Evolutionary conservation across 768 basidiomycete genomes (phyloP).

Genomic region (Hortiboletus campestris): DNA sequence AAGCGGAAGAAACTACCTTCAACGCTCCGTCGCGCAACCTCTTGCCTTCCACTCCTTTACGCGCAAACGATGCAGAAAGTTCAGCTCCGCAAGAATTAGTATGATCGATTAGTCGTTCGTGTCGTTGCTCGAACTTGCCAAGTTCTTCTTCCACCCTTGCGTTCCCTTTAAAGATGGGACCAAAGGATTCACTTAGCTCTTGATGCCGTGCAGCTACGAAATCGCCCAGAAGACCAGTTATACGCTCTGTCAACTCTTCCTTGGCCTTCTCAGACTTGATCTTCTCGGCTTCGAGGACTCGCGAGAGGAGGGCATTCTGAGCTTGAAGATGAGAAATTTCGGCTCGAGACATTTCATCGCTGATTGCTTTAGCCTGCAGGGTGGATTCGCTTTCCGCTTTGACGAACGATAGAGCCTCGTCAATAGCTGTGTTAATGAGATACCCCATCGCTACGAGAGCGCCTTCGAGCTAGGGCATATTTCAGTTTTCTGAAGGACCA

Average conservation of each 20-base stretch:
- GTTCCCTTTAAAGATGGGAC: conserved; percentile 54
- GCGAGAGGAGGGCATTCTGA: conserved; percentile 66
- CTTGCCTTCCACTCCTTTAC: conserved; percentile 49
- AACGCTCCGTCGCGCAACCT: conserved; percentile 54
- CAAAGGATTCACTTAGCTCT: conserved; percentile 58
- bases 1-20: conserved; percentile 46
- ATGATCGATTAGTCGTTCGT: conserved; percentile 44
- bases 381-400: conserved; percentile 52
- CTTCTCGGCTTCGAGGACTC: conserved; percentile 66
- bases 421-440: conserved; percentile 58
- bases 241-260: conserved; percentile 70
- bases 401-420: conserved; percentile 57
- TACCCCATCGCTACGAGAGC: conserved; percentile 57
- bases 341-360: conserved; percentile 43
- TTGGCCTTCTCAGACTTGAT: conserved; percentile 63
- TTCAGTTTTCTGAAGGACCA: conserved; percentile 2
- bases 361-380: conserved; percentile 47
- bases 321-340: conserved; percentile 63
- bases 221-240: conserved; percentile 68
- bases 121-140: conserved; percentile 45
- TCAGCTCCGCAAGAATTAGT: conserved; percentile 43
- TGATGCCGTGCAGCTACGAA: conserved; percentile 70
- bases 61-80: conserved; percentile 41
- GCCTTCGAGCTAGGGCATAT: conserved; percentile 45
- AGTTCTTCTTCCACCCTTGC: conserved; percentile 51